Evolutionary conservation across 345 rosid species (phyloP).

Genomic region (Moricandia arvensis): DNA sequence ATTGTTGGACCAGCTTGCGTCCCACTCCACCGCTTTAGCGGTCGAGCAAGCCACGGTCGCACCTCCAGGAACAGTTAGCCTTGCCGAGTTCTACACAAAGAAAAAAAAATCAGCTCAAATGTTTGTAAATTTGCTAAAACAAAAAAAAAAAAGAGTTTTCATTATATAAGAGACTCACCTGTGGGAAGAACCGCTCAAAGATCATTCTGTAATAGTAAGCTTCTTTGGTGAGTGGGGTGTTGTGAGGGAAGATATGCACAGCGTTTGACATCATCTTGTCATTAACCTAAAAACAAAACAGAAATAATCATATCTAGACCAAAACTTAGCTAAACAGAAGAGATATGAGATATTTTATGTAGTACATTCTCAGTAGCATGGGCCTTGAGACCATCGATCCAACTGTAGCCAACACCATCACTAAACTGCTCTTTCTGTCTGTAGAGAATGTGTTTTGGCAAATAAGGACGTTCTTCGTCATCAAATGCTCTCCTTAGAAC

Average conservation of each 20-base stretch:
- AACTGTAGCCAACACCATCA: slow-evolving; percentile 94
- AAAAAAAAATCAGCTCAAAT: no score
- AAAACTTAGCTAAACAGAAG: background rate
- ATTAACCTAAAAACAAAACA: slow-evolving; percentile 50
- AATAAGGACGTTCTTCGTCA: slow-evolving; percentile 76
- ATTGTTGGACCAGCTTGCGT: slow-evolving; percentile 74
- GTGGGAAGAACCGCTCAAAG: slow-evolving; percentile 90
- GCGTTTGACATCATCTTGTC: slow-evolving; percentile 86
- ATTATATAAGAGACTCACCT: slow-evolving; percentile 31
- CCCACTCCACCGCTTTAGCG: slow-evolving; percentile 87
- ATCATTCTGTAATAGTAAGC: slow-evolving; percentile 88
- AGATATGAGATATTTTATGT: background rate
- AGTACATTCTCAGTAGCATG: slow-evolving; percentile 71
- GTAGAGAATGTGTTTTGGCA: slow-evolving; percentile 91
- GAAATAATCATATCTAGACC: background rate
- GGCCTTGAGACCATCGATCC: slow-evolving; percentile 95
- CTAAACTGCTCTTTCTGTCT: slow-evolving; percentile 98
- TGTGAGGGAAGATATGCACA: slow-evolving; percentile 64
- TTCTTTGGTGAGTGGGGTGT: slow-evolving; percentile 83
- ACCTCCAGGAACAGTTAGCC: slow-evolving; percentile 87
- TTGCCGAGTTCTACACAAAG: slow-evolving; percentile 67
- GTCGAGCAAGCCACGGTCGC: slow-evolving; percentile 91
- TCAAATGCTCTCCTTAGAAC: slow-evolving; percentile 82
- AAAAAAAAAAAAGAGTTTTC: background rate
- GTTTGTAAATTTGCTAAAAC: background rate